Base-by-base conservation (phyloP, 2,329 filamentous ascomycete genomes). In the Neurospora crassa region DNA sequence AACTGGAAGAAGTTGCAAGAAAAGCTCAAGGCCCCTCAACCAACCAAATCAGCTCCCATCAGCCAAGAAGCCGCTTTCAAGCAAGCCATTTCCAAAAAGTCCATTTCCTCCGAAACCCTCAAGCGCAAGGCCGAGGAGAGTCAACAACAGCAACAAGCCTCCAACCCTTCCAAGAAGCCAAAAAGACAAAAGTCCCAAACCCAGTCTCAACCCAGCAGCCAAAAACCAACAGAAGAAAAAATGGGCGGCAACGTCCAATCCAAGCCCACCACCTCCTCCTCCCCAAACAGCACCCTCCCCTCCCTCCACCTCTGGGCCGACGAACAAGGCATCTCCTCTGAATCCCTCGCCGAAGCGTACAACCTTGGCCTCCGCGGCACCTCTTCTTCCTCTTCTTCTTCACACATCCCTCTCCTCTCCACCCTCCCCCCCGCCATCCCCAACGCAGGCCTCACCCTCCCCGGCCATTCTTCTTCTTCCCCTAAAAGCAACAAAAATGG, bases 1-100 rank as follows among this genome's bases (percentile, higher is more conserved):
- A 94, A 94, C 79, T 94, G 92, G 92, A 93, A 93, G 81, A 91
- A 87, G 81, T 85, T 94, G 70, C 91, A 93, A 81, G 86, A 87
- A 74, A 86, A 86, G 76, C 81, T 89, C 76, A 84, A 87, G 77
- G 79, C 83, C 53, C 83, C 85, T 29, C 29, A 29, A 72, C 79
- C 82, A 40, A 72, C 80, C 18, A 76, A 79, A 18, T 72, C 80
- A n/a, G 74, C 81, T 80, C 69, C 80, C 16, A 84, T 34, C 34
- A 71, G 11, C 74, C 77, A 75, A 80, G 72, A 43, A 16, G 68
- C 63, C 67, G 70, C 34, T 6, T 29, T 29, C n/a, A 40, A 68
- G 2, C 70, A 78, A 12, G 74, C 74, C 29, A 71, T 75, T 70
- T 43, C 76, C 69, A 81, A 79, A 72, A 80, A 70, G 24, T 41